Evolutionary conservation across 2,329 filamentous ascomycete species (phyloP).

Genomic region (Annulohypoxylon truncatum): DNA sequence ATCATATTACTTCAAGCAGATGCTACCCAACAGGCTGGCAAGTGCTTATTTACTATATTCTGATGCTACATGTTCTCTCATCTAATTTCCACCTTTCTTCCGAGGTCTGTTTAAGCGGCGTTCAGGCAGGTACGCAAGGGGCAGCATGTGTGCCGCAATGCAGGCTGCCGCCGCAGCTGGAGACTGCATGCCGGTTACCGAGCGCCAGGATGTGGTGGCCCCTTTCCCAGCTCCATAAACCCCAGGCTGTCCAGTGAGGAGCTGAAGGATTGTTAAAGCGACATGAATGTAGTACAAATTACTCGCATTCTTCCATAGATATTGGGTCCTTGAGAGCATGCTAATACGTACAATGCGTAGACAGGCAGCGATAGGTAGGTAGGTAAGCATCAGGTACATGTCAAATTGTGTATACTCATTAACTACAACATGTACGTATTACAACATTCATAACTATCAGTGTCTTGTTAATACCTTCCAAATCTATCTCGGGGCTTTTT

Average conservation of each 20-base stretch:
- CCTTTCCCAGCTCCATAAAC: conserved; percentile 17
- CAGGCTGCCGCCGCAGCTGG: conserved; percentile 22
- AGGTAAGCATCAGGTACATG: not conserved
- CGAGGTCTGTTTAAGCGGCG: conserved; percentile 7
- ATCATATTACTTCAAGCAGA: conserved; percentile 1
- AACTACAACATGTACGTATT: not conserved
- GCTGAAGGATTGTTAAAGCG: conserved; percentile 3
- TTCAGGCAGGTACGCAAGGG: conserved; percentile 18
- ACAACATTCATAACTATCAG: not conserved
- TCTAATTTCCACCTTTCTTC: conserved; percentile 6
- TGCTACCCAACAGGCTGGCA: conserved; percentile 12
- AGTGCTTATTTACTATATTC: not conserved
- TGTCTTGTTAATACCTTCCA: not conserved
- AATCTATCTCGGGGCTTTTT: not conserved
- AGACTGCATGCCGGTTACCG: conserved; percentile 25
- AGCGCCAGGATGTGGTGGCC: conserved; percentile 15
- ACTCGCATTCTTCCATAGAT: not conserved
- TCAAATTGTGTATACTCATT: not conserved
- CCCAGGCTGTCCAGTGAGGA: conserved; percentile 4
- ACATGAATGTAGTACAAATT: conserved; percentile 5
- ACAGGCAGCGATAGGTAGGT: not conserved
- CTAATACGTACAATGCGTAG: not conserved
- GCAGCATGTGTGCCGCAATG: conserved; percentile 17
- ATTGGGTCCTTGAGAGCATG: not conserved
- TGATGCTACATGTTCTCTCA: conserved; percentile 7